Base-by-base conservation (phyloP, 139 green algal species). In the Chlorella sp. region DNA sequence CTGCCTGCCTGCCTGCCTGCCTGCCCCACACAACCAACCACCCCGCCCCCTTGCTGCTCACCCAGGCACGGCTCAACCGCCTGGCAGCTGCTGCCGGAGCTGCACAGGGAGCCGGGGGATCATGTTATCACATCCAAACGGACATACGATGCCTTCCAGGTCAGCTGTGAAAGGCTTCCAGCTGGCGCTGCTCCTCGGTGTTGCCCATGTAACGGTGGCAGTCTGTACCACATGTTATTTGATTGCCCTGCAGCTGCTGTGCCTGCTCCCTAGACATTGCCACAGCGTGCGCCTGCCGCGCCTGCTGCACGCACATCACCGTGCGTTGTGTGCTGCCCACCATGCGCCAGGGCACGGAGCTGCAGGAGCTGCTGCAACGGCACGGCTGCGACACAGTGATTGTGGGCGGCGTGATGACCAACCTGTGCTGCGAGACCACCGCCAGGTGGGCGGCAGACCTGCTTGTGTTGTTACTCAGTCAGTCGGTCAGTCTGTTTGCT, bases 141-240 rank as follows among this genome's bases (percentile, higher is more conserved):
- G 21, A 87, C 82, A 0, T 87, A 83, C 32, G 82, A 87, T 60
- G 82, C 82, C 11, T 86, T 86, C n/a, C 72, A 86, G 57, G 74
- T 39, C 18, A 34, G 32, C 1, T n/a, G n/a, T n/a, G n/a, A n/a
- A n/a, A n/a, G n/a, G n/a, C n/a, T n/a, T n/a, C n/a, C n/a, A n/a
- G n/a, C n/a, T n/a, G n/a, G n/a, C n/a, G n/a, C n/a, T n/a, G n/a
- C n/a, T n/a, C n/a, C n/a, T n/a, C n/a, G n/a, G n/a, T n/a, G n/a
- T n/a, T n/a, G n/a, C n/a, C n/a, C n/a, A n/a, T n/a, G n/a, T n/a
- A n/a, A n/a, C n/a, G n/a, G n/a, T n/a, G n/a, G n/a, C n/a, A n/a
- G n/a, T n/a, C n/a, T n/a, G n/a, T n/a, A n/a, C n/a, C n/a, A n/a
- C n/a, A n/a, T n/a, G n/a, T n/a, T n/a, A n/a, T n/a, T n/a, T n/a